A percentile compares a stretch with the other conserved stretches of the same genome.
phyloP scores from a whole-genome alignment of 2,329 filamentous ascomycete species.

The Sphaerulina musiva region DNA sequence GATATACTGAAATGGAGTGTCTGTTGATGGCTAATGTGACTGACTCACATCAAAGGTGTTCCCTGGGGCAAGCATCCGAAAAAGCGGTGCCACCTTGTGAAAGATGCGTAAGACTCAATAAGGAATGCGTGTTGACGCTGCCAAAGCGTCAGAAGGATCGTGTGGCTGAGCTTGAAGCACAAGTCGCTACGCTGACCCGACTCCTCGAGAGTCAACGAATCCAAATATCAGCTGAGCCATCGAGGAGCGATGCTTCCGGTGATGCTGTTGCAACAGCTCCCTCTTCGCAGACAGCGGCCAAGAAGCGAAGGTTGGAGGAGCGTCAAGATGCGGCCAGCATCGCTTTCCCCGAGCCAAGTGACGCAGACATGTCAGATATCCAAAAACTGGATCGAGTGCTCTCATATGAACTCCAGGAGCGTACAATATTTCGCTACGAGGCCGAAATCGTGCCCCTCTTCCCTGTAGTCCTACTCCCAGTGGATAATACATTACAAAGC shows the following conservation, averaged over 20 bases:
- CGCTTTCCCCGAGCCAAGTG: neutral
- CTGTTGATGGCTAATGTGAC: neutral
- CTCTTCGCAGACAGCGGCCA: neutral
- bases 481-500: constrained; percentile 8
- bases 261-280: neutral
- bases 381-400: constrained; percentile 21
- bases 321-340: neutral
- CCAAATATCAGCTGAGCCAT: constrained; percentile 5
- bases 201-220: constrained; percentile 24
- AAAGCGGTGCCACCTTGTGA: constrained; percentile 23
- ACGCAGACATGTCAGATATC: constrained; percentile 3
- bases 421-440: constrained; percentile 20
- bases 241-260: neutral
- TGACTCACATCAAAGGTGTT: constrained; percentile 8
- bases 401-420: constrained; percentile 17
- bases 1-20: neutral
- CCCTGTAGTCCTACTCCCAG: constrained; percentile 18
- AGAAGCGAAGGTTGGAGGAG: constrained; percentile 18
- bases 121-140: constrained; percentile 25
- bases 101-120: too few relatives aligned
- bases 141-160: constrained; percentile 25
- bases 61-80: constrained; percentile 10
- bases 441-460: constrained; percentile 18
- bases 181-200: constrained; percentile 27
- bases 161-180: constrained; percentile 26